These are phyloP conservation scores for Spathaspora sp. DNA, from an alignment of 1,139 yeast species.

Conservation along the genomic window DNA sequence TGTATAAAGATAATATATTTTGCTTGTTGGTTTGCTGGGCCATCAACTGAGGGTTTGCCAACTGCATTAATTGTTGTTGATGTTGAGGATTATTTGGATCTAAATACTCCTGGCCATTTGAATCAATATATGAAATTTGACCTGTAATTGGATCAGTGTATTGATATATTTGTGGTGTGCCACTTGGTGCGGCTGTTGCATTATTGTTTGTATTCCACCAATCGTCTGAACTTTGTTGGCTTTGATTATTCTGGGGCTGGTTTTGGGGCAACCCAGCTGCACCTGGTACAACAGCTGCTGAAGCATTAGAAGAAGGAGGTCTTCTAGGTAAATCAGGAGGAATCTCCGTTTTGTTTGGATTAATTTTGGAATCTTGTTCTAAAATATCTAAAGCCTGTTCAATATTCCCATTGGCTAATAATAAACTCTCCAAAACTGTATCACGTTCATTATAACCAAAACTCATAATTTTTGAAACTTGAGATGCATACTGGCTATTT, in stretches of 20 bases:
- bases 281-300: constrained; percentile 12
- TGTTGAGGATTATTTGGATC: constrained; percentile 56
- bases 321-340: constrained; percentile 52
- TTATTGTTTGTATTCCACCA: constrained; percentile 26
- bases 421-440: constrained; percentile 49
- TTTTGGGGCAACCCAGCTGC: constrained; percentile 12
- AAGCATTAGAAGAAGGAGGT: constrained; percentile 20
- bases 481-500: constrained; percentile 37
- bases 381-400: constrained; percentile 49
- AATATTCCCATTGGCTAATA: constrained; percentile 46
- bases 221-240: constrained; percentile 18
- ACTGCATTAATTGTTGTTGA: constrained; percentile 49
- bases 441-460: constrained; percentile 52
- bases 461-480: constrained; percentile 37
- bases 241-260: constrained; percentile 5
- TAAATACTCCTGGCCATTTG: constrained; percentile 58
- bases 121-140: constrained; percentile 56
- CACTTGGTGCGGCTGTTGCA: constrained; percentile 12
- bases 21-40: constrained; percentile 48
- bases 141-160: constrained; percentile 66
- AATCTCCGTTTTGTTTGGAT: constrained; percentile 35
- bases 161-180: constrained; percentile 50
- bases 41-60: constrained; percentile 39
- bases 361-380: constrained; percentile 37
- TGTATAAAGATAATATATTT: constrained; percentile 41